Conservation (phyloP, 2,329 filamentous ascomycete species). For the Neofusicoccum sp. region DNA sequence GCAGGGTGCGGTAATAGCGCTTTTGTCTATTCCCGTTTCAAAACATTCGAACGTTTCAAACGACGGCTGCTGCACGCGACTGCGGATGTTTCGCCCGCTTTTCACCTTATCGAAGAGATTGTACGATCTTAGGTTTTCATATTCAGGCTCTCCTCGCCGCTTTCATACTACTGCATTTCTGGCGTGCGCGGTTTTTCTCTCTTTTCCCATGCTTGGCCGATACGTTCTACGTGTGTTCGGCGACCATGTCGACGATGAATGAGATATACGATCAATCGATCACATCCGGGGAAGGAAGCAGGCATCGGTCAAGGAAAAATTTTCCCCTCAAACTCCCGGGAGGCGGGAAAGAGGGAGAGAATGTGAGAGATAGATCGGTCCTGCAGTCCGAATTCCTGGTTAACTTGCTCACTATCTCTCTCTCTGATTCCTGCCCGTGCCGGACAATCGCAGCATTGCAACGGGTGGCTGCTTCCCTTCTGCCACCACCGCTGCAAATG, state of each 20-base stretch:
- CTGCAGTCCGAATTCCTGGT: no score
- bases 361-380: background rate
- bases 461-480: no score
- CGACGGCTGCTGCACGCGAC: background rate
- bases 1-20: background rate
- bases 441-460: no score
- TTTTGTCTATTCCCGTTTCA: background rate
- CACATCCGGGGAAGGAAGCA: background rate
- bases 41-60: background rate
- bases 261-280: constrained; percentile 2
- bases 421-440: background rate
- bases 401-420: background rate
- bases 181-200: no score
- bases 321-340: background rate
- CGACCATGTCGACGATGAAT: background rate
- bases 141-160: no score
- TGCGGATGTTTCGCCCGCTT: constrained; percentile 1
- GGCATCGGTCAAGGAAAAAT: background rate
- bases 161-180: background rate
- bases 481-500: no score
- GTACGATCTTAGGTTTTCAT: background rate
- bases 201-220: no score
- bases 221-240: no score
- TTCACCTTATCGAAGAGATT: background rate
- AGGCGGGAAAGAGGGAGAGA: background rate